Evolutionary conservation across 345 rosid species (phyloP).

Genomic region (Eucalyptus cloeziana): DNA sequence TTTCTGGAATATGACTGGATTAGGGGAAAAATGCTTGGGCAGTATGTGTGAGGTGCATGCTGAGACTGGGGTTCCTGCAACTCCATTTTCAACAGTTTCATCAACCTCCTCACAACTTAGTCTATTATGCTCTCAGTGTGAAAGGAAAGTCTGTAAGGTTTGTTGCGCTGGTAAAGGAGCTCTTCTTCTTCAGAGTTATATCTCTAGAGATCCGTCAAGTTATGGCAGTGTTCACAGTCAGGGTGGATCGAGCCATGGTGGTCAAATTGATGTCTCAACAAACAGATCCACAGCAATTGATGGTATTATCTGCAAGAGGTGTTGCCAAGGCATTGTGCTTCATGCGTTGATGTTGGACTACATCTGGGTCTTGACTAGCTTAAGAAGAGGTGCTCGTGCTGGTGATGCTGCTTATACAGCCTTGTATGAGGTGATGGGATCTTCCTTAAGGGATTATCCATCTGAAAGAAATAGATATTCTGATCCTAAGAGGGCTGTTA

Average conservation of each 20-base stretch:
- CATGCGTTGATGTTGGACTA: slow-evolving; percentile 79
- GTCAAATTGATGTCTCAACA: slow-evolving; percentile 40
- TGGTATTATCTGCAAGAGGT: slow-evolving; percentile 55
- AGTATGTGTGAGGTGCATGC: slow-evolving; percentile 56
- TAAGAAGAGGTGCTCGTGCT: slow-evolving; percentile 64
- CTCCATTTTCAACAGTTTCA: slow-evolving; percentile 19
- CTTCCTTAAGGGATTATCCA: slow-evolving; percentile 17
- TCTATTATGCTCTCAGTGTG: slow-evolving; percentile 56
- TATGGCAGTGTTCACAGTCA: slow-evolving; percentile 24
- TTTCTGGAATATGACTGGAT: slow-evolving; percentile 71
- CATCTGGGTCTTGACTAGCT: slow-evolving; percentile 72
- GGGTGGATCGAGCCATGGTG: slow-evolving; percentile 50
- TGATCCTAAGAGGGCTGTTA: slow-evolving; percentile 11
- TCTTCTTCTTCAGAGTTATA: slow-evolving; percentile 41
- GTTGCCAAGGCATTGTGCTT: slow-evolving; percentile 60
- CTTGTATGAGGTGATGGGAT: slow-evolving; percentile 46
- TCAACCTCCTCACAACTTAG: slow-evolving; percentile 26
- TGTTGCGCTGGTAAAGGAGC: slow-evolving; percentile 96
- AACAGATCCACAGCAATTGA: slow-evolving; percentile 38
- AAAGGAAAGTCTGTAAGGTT: slow-evolving; percentile 64
- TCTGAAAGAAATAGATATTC: slow-evolving; percentile 26
- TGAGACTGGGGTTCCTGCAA: slow-evolving; percentile 29
- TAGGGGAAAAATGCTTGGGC: slow-evolving; percentile 58
- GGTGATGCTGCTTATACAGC: slow-evolving; percentile 57
- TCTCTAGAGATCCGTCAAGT: slow-evolving; percentile 33